Conservation (phyloP, 2,329 filamentous ascomycete genomes). For the Fusarium albosuccineum region DNA sequence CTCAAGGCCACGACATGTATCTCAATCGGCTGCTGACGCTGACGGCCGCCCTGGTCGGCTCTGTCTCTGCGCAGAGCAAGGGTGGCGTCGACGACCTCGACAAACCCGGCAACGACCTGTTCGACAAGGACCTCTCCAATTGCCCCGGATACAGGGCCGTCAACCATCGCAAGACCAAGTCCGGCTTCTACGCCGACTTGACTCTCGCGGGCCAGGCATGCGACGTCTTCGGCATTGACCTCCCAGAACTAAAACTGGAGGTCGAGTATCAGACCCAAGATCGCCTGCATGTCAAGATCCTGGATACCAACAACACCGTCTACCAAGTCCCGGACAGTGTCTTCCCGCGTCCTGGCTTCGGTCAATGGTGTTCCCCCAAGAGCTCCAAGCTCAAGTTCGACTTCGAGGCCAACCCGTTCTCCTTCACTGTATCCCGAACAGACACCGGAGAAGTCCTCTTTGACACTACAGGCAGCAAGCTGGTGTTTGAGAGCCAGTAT, state of each 20-base stretch:
- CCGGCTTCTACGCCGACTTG: conserved; percentile 76
- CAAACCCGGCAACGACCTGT: conserved; percentile 35
- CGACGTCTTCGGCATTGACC: conserved; percentile 83
- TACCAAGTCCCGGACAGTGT: conserved; percentile 81
- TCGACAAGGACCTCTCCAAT: conserved; percentile 38
- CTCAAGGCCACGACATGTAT: conserved; percentile 23
- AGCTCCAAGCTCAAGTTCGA: conserved; percentile 62
- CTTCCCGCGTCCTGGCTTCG: conserved; percentile 65
- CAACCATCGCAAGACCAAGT: conserved; percentile 65
- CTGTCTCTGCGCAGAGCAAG: conserved; percentile 38
- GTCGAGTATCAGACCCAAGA: conserved; percentile 65
- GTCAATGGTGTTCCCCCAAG: conserved; percentile 37
- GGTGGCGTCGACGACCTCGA: conserved; percentile 33
- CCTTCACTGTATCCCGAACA: conserved; percentile 68
- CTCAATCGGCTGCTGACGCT: conserved; percentile 35
- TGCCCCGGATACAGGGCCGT: conserved; percentile 78
- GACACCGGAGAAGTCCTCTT: conserved; percentile 69
- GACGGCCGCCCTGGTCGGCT: conserved; percentile 26
- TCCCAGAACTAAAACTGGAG: conserved; percentile 73
- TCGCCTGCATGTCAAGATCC: conserved; percentile 78
- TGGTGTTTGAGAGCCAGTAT: conserved; percentile 85
- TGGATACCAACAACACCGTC: conserved; percentile 75
- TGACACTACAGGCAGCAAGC: conserved; percentile 73
- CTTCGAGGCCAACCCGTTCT: conserved; percentile 68
- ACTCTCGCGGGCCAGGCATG: conserved; percentile 77